Conservation (phyloP, 345 rosid genomes). For the Rhizophora mangle region DNA sequence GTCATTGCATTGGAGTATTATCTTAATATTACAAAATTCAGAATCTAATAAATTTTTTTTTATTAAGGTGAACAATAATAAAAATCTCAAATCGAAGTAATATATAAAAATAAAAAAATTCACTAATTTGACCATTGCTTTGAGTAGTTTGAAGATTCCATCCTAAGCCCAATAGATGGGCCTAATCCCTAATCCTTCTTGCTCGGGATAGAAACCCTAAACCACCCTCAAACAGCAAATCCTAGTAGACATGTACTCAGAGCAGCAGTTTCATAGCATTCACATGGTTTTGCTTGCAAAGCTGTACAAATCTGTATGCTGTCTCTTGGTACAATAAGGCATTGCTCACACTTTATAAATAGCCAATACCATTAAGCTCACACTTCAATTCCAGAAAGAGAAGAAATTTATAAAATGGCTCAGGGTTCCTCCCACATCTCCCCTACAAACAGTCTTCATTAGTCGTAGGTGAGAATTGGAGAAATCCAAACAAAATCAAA, state of each 20-base stretch:
- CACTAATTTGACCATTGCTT: too few species aligned
- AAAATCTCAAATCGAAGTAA: too few species aligned
- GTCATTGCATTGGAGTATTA: too few species aligned
- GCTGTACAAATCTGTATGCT: background rate
- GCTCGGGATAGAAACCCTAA: too few species aligned
- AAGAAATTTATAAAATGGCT: background rate
- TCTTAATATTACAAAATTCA: too few species aligned
- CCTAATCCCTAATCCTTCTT: too few species aligned
- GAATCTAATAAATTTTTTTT: too few species aligned
- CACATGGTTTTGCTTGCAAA: background rate
- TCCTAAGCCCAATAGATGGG: too few species aligned
- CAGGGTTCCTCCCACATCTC: constrained; percentile 13
- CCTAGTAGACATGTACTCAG: background rate
- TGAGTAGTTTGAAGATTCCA: too few species aligned
- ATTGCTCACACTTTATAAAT: background rate
- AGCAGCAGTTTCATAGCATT: background rate
- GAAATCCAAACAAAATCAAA: background rate
- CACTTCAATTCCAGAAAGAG: background rate
- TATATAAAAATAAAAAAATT: too few species aligned
- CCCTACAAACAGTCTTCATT: background rate
- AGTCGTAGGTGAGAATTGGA: constrained; percentile 12
- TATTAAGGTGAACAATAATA: too few species aligned
- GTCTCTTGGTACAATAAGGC: background rate
- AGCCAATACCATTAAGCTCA: background rate
- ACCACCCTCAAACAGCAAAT: too few species aligned